These are phyloP conservation scores for Saccharomyces paradoxus DNA, from an alignment of 805 yeast genomes.

Conservation along the genomic window DNA sequence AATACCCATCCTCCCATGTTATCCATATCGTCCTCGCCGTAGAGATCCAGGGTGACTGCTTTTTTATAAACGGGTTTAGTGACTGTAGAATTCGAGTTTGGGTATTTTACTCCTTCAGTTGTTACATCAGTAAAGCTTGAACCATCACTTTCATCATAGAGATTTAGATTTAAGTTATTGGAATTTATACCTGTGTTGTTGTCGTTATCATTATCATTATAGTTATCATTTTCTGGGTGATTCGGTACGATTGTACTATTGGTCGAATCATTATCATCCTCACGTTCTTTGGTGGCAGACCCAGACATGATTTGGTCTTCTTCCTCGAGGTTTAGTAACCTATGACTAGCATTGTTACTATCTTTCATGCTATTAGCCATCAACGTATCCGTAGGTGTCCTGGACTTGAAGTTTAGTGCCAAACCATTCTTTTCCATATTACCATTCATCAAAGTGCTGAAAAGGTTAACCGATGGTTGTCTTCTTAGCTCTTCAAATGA, in stretches of 20 bases:
- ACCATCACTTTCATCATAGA: constrained; percentile 5
- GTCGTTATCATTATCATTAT: constrained; percentile 4
- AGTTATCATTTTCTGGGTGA: neutral
- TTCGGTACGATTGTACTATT: neutral
- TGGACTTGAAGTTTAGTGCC: constrained; percentile 17
- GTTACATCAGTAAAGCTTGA: neutral
- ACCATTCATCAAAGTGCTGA: constrained; percentile 15
- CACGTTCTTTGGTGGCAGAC: neutral
- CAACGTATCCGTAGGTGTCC: neutral
- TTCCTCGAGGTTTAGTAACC: constrained; percentile 17
- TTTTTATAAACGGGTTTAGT: constrained; percentile 19
- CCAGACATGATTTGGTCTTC: constrained; percentile 30
- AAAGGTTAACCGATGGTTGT: constrained; percentile 11
- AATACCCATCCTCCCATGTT: constrained; percentile 25
- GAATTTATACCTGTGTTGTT: neutral
- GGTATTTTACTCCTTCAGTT: neutral
- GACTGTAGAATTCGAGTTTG: constrained; percentile 3
- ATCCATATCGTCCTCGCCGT: constrained; percentile 21
- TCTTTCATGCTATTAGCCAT: constrained; percentile 4
- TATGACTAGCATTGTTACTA: constrained; percentile 5
- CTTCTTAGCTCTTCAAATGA: constrained; percentile 25
- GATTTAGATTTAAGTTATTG: constrained; percentile 4
- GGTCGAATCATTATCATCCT: constrained; percentile 3
- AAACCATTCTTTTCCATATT: constrained; percentile 13
- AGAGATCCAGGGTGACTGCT: constrained; percentile 25